phyloP scores from a whole-genome alignment of 306 rosid genomes.

The Comarum palustre region DNA sequence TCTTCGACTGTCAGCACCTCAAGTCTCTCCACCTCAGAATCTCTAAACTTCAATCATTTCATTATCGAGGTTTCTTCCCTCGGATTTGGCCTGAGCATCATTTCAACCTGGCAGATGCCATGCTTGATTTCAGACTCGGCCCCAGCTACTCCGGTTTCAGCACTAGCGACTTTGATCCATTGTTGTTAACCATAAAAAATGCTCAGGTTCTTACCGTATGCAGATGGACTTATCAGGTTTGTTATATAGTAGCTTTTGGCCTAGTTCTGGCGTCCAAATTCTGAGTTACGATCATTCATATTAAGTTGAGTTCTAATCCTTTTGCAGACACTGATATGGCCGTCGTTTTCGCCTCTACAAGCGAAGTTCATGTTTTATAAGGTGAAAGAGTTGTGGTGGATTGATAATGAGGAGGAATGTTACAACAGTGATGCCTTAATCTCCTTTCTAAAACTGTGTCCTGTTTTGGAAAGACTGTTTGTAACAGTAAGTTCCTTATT shows the following conservation, averaged over 20 bases:
- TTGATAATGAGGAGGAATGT: constrained; percentile 41
- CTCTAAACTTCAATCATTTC: constrained; percentile 50
- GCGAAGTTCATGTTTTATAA: constrained; percentile 60
- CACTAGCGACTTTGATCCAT: constrained; percentile 57
- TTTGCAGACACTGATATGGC: constrained; percentile 67
- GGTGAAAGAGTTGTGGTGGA: constrained; percentile 70
- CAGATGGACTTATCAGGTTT: constrained; percentile 75
- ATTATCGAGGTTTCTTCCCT: constrained; percentile 57
- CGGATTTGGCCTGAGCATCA: constrained; percentile 47
- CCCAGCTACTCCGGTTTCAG: constrained; percentile 25
- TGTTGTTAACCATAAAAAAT: constrained; percentile 65
- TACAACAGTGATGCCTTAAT: constrained; percentile 39
- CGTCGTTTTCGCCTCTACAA: constrained; percentile 42
- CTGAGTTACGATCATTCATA: not conserved
- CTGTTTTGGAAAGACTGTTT: constrained; percentile 55
- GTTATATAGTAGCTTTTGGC: not conserved
- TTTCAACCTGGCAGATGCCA: constrained; percentile 63
- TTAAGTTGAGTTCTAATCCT: not conserved
- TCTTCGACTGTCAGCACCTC: constrained; percentile 55
- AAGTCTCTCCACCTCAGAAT: constrained; percentile 44
- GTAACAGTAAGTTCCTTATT: constrained; percentile 37
- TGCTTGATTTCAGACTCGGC: constrained; percentile 71
- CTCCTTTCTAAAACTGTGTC: constrained; percentile 56
- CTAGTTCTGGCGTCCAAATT: not conserved
- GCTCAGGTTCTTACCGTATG: constrained; percentile 55